These are phyloP conservation scores for sorghum (Sorghum bicolor) DNA, from an alignment of 176 grass and related monocot species.

Conservation along the genomic window DNA sequence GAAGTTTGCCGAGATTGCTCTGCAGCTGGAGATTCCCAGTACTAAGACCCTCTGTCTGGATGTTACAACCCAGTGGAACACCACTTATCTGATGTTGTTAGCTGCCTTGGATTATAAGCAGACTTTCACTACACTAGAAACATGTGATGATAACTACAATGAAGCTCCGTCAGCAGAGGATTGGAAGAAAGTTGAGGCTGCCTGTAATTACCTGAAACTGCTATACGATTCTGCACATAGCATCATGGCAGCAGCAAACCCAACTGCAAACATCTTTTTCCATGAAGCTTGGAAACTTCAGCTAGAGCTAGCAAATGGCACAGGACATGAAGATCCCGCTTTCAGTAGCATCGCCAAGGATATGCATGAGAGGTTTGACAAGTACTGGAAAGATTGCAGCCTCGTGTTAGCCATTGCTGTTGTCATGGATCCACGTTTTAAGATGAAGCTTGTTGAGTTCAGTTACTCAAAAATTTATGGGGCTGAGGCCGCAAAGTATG, in stretches of 20 bases:
- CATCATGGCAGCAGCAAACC: constrained; percentile 60
- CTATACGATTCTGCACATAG: constrained; percentile 79
- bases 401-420: constrained; percentile 80
- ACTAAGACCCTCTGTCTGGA: constrained; percentile 74
- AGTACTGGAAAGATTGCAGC: constrained; percentile 93
- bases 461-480: constrained; percentile 89
- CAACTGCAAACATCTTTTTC: constrained; percentile 80
- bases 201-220: constrained; percentile 62
- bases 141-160: constrained; percentile 82
- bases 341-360: constrained; percentile 66
- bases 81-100: constrained; percentile 83
- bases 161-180: constrained; percentile 73
- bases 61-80: constrained; percentile 87
- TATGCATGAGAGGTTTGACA: constrained; percentile 91
- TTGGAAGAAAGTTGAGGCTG: constrained; percentile 76
- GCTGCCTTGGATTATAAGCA: constrained; percentile 85
- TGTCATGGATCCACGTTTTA: constrained; percentile 93
- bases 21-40: constrained; percentile 69
- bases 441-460: constrained; percentile 90
- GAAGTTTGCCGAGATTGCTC: constrained; percentile 75
- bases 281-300: constrained; percentile 92
- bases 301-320: constrained; percentile 57
- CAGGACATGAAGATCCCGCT: constrained; percentile 50
- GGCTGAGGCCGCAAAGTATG: constrained; percentile 55
- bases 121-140: constrained; percentile 60